Evolutionary conservation across 1,284 basidiomycete species (phyloP), one percentile per base, ranked within the genome.

Genomic region (Ganoderma sp.): DNA sequence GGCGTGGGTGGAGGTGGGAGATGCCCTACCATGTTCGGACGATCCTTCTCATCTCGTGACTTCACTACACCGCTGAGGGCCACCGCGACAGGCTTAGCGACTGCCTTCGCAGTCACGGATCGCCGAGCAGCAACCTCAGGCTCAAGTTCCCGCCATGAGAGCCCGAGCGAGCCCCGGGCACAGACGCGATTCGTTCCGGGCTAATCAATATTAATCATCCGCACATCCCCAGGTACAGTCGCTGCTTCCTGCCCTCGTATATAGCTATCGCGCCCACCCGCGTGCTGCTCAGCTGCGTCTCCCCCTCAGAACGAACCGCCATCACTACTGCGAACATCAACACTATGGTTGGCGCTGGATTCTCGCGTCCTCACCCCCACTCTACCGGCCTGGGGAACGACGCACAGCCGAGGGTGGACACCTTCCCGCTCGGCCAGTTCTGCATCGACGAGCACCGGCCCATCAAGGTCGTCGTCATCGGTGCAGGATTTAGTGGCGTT

Each of bases 401-500:
- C n/a, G 22, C 41, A 6, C n/a, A 10, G 34, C 58, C 58, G 37
- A 25, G 12, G 1, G 61, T n/a, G 42, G 42, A 57, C 14, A 12
- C 62, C 7, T 64, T 56, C 28, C 64, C 58, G 7, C 64, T 70
- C 2, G 74, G 73, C 2, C 67, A 70, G 15, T 83, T 83, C 67
- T 80, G 79, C 39, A 81, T 86, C 66, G 85, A 87, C 73, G 84
- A 85, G 52, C 75, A 82, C 25, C 81, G 83, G 48, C 85, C 84
- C 15, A 83, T 87, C 65, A 84, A 81, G 70, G 84, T 87, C 32
- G 81, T 84, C 8, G 78, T 81, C 7, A 84, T 88, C 56, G 87
- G 87, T 19, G 84, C 85, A 28, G 86, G 87, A 0, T 87, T 84
- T 73, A 84, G 83, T 59, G 87, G 87, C 3, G 85, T 88, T 71